phyloP scores from a whole-genome alignment of 75 land plant species.

The Selaginella tamariscina region DNA sequence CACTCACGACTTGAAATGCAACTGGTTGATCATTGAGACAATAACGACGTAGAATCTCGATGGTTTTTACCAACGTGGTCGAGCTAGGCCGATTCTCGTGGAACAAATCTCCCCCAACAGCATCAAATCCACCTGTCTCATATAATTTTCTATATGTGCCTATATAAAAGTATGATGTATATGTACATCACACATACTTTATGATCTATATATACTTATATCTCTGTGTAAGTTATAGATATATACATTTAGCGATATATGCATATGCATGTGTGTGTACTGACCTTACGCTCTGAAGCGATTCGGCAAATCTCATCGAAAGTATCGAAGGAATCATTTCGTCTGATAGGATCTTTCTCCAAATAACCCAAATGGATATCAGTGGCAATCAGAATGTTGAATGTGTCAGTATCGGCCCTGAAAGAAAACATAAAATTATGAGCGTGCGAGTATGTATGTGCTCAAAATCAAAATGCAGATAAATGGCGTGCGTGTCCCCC shows the following conservation, averaged over 20 bases:
- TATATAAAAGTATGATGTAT: too few species aligned
- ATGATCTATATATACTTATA: too few species aligned
- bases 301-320: conserved; percentile 97
- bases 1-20: conserved; percentile 96
- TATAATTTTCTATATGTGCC: not conserved
- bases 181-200: too few species aligned
- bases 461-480: too few species aligned
- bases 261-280: conserved; percentile 10
- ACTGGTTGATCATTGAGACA: conserved; percentile 85
- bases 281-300: conserved; percentile 80
- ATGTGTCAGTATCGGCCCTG: conserved; percentile 40
- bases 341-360: conserved; percentile 92
- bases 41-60: conserved; percentile 79
- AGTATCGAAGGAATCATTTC: conserved; percentile 82
- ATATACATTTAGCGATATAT: not conserved
- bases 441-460: too few species aligned
- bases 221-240: too few species aligned
- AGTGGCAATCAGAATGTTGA: conserved; percentile 80
- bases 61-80: conserved; percentile 68
- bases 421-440: too few species aligned
- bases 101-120: conserved; percentile 96
- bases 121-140: conserved; percentile 74
- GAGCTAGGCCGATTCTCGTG: conserved; percentile 97
- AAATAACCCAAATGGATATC: conserved; percentile 94
- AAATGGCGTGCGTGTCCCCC: too few species aligned